Conservation (phyloP, 2,329 filamentous ascomycete species). For the Colletotrichum agaves region DNA sequence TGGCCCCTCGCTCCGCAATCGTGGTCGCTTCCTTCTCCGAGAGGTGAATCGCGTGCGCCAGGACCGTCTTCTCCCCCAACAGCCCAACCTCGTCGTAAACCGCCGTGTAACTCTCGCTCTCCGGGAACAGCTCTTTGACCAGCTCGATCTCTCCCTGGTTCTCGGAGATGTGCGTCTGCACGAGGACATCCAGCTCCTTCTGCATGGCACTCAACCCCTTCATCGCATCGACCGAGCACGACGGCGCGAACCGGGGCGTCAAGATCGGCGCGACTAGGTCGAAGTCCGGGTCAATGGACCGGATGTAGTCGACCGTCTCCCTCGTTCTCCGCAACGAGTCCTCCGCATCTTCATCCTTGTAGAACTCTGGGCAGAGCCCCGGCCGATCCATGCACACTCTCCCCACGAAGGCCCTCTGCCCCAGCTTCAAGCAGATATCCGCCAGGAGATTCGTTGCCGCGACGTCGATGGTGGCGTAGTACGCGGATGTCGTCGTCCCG, state of each 20-base stretch:
- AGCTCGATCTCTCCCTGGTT: constrained; percentile 79
- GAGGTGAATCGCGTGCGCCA: constrained; percentile 88
- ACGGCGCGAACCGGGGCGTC: constrained; percentile 77
- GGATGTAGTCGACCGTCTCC: constrained; percentile 73
- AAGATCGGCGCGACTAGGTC: constrained; percentile 81
- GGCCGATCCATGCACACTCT: constrained; percentile 92
- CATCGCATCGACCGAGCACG: constrained; percentile 71
- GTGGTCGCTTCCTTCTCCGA: constrained; percentile 72
- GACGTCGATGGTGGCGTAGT: constrained; percentile 92
- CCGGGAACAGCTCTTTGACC: constrained; percentile 76
- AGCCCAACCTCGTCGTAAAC: constrained; percentile 83
- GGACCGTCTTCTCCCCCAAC: constrained; percentile 77
- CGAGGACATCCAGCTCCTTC: constrained; percentile 68
- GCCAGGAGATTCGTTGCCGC: constrained; percentile 91
- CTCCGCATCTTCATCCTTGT: constrained; percentile 76
- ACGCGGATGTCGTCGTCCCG: constrained; percentile 94
- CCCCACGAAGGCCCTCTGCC: constrained; percentile 91
- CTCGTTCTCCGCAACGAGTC: constrained; percentile 66
- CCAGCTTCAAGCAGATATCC: constrained; percentile 79
- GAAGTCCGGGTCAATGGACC: constrained; percentile 71
- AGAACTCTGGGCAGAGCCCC: constrained; percentile 76
- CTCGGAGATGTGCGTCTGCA: constrained; percentile 93
- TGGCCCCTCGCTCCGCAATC: constrained; percentile 69
- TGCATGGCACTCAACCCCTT: constrained; percentile 72
- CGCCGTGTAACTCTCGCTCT: constrained; percentile 71